Conservation (phyloP, 106 monocot species). For the Acorus calamus region DNA sequence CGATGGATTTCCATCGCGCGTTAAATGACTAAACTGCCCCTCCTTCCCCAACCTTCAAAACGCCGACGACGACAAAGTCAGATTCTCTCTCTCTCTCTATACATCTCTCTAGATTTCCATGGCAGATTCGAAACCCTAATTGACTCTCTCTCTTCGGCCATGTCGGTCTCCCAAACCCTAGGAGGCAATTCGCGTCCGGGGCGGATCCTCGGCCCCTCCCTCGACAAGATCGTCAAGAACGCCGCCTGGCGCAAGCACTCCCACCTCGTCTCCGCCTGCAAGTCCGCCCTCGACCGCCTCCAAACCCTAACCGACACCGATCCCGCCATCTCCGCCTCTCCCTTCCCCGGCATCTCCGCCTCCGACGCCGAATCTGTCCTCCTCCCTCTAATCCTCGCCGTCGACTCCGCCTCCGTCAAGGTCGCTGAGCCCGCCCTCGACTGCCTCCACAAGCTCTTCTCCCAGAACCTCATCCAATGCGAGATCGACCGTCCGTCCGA, state of each 20-base stretch:
- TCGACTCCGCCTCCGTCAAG: conserved; percentile 24
- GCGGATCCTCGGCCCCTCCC: conserved; percentile 66
- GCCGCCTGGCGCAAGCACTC: conserved; percentile 96
- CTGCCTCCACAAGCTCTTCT: conserved; percentile 34
- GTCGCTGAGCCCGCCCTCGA: conserved; percentile 35
- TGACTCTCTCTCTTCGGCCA: conserved; percentile 1
- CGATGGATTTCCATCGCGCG: no score
- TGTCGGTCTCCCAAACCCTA: conserved; percentile 27
- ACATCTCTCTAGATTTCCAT: no score
- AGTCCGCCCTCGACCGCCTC: conserved; percentile 62
- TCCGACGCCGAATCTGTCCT: conserved; percentile 18
- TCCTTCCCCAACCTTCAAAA: no score
- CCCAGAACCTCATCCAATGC: conserved; percentile 10
- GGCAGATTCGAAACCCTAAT: no score
- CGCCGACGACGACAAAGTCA: no score
- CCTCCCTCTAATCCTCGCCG: conserved; percentile 17
- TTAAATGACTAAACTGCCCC: no score
- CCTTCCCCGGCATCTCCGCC: conserved; percentile 15
- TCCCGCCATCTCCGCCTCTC: conserved; percentile 12
- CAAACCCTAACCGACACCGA: conserved; percentile 28
- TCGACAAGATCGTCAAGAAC: conserved; percentile 97
- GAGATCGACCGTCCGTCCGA: conserved; percentile 7
- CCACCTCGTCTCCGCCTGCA: conserved; percentile 71
- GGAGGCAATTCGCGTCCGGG: conserved; percentile 65
- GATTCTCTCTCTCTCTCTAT: no score